A percentile compares a stretch with the other conserved stretches of the same genome.
Conservation (phyloP, 75 land plant genomes). For the Selaginella moellendorffii region DNA sequence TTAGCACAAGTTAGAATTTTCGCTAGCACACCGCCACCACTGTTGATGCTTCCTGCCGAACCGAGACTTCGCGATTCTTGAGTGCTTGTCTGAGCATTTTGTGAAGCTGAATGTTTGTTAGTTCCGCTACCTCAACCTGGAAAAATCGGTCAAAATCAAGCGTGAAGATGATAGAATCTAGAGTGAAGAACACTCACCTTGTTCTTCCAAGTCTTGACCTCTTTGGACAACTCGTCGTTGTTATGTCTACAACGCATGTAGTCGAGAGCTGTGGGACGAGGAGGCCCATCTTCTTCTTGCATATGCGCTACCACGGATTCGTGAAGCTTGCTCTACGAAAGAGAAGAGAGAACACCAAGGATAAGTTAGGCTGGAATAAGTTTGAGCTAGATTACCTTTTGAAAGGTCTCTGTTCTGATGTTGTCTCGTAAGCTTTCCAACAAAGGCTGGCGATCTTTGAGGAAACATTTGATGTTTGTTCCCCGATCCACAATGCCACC, state of each 20-base stretch:
- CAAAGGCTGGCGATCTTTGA: neutral
- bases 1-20: too few relatives aligned
- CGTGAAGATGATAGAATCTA: too few relatives aligned
- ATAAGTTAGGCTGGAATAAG: neutral
- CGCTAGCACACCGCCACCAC: too few relatives aligned
- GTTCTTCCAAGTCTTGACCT: constrained; percentile 9
- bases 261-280: constrained; percentile 12
- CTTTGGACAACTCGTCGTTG: constrained; percentile 3
- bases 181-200: neutral
- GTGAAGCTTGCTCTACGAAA: constrained; percentile 10
- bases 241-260: constrained; percentile 9
- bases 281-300: constrained; percentile 14
- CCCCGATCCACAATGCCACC: neutral
- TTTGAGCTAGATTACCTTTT: constrained; percentile 2
- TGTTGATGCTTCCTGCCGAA: too few relatives aligned
- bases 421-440: neutral
- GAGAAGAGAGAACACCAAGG: too few relatives aligned
- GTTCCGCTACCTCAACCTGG: neutral
- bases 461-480: neutral
- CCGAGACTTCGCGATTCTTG: too few relatives aligned
- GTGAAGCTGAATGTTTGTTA: neutral
- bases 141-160: too few relatives aligned
- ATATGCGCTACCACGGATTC: neutral
- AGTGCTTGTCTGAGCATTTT: neutral
- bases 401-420: neutral